phyloP scores from a whole-genome alignment of 2,329 filamentous ascomycete genomes.

The Rhytidhysteron rufulum region DNA sequence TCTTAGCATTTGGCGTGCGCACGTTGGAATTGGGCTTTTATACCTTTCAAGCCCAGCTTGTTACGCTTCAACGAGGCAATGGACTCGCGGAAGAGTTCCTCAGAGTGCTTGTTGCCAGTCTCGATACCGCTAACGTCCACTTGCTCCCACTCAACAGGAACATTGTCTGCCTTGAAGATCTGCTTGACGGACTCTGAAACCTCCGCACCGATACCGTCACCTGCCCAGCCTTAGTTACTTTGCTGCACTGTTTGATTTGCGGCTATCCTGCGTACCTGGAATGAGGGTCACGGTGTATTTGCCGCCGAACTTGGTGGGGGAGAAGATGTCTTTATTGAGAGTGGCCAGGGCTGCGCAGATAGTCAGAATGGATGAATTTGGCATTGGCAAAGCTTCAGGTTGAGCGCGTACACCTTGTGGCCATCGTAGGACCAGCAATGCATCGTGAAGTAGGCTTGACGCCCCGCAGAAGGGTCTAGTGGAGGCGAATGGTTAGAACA shows the following conservation, averaged over 20 bases:
- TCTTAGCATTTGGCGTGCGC: too few species aligned
- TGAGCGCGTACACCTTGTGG: constrained; percentile 51
- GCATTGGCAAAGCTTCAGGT: constrained; percentile 1
- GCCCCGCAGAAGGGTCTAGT: constrained; percentile 55
- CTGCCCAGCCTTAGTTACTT: constrained; percentile 36
- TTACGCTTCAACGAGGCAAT: constrained; percentile 95
- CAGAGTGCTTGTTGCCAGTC: constrained; percentile 78
- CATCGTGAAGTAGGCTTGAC: constrained; percentile 46
- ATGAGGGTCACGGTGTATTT: constrained; percentile 99
- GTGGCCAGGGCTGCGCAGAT: constrained; percentile 48
- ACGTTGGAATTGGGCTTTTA: too few species aligned
- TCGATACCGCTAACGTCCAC: constrained; percentile 91
- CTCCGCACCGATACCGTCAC: constrained; percentile 96
- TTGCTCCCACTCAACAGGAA: constrained; percentile 98
- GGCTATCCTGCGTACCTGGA: constrained; percentile 61
- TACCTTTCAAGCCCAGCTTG: constrained; percentile 96
- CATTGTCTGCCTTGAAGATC: constrained; percentile 99
- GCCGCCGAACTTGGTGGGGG: constrained; percentile 96
- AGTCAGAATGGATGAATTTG: too few species aligned
- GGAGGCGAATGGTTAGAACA: constrained; percentile 21
- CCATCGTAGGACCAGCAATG: constrained; percentile 47
- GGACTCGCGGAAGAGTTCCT: constrained; percentile 92
- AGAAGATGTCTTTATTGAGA: constrained; percentile 93
- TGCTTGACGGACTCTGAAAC: constrained; percentile 98
- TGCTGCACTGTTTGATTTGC: constrained; percentile 4